Percentiles rank a stretch among this genome's conserved stretches.
Conservation (phyloP, 306 rosid genomes). For the Prunus fruticosa region DNA sequence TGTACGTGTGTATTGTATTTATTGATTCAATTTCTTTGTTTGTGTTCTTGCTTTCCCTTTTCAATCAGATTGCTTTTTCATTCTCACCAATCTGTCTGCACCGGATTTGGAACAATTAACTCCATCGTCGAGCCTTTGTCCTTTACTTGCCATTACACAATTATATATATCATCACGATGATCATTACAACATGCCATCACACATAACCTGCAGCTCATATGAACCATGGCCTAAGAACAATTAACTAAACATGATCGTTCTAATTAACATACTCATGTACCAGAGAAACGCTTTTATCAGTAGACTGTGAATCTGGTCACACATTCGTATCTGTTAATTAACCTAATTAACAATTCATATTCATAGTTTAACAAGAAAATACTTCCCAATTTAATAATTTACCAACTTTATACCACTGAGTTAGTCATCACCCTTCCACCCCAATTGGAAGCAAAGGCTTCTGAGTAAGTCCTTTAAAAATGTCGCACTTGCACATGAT, state of each 20-base stretch:
- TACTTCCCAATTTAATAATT: neutral
- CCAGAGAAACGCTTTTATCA: too few species aligned
- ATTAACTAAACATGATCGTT: too few species aligned
- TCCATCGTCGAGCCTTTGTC: neutral
- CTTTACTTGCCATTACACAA: too few species aligned
- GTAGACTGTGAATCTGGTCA: too few species aligned
- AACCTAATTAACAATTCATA: too few species aligned
- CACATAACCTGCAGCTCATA: too few species aligned
- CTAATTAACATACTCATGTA: too few species aligned
- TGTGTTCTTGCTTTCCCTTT: neutral
- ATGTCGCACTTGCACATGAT: conserved; percentile 36
- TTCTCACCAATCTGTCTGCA: conserved; percentile 13
- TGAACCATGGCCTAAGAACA: too few species aligned
- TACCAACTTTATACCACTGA: neutral
- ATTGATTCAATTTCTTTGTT: neutral
- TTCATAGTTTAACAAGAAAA: too few species aligned
- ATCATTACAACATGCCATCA: too few species aligned
- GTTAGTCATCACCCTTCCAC: neutral
- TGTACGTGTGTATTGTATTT: neutral
- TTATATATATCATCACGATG: too few species aligned
- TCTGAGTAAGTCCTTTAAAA: neutral
- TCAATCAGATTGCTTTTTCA: conserved; percentile 8
- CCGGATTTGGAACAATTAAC: conserved; percentile 4
- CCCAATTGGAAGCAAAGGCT: neutral
- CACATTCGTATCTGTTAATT: too few species aligned